Conservation (phyloP, 495 filamentous ascomycete species). For the Lepidopterella palustris region DNA sequence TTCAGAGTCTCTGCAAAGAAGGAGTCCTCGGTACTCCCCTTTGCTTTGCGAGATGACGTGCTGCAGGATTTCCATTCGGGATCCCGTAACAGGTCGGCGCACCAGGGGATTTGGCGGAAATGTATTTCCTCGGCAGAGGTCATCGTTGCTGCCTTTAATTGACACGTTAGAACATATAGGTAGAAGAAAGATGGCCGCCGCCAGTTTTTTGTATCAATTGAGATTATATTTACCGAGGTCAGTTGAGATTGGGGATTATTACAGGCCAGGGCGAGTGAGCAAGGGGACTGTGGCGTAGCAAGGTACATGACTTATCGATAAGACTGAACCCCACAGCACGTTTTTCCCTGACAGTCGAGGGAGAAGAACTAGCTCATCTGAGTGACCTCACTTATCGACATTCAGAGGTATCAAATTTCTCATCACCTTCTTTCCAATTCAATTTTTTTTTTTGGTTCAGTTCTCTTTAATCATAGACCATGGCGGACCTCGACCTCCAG, state of each 20-base stretch:
- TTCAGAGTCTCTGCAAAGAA: slow-evolving; percentile 53
- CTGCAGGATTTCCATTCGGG: slow-evolving; percentile 35
- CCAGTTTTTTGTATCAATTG: background rate
- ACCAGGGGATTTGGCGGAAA: slow-evolving; percentile 54
- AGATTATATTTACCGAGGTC: background rate
- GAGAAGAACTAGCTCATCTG: too few species aligned
- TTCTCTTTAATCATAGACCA: too few species aligned
- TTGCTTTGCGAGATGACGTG: slow-evolving; percentile 41
- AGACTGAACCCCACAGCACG: background rate
- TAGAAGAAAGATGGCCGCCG: background rate
- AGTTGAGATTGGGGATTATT: background rate
- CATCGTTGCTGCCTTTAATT: background rate
- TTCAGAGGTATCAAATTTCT: too few species aligned
- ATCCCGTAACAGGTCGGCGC: slow-evolving; percentile 43
- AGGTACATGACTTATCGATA: background rate
- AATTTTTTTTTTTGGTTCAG: too few species aligned
- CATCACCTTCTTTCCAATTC: too few species aligned
- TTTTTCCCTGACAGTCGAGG: background rate
- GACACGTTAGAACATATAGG: background rate
- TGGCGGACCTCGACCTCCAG: slow-evolving; percentile 55
- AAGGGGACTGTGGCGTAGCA: background rate
- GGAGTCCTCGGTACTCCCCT: slow-evolving; percentile 45
- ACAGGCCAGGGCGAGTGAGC: background rate
- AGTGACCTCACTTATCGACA: too few species aligned
- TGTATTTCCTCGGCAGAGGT: background rate